Conservation (phyloP, 495 filamentous ascomycete species). For the Aspergillus asperescens region DNA sequence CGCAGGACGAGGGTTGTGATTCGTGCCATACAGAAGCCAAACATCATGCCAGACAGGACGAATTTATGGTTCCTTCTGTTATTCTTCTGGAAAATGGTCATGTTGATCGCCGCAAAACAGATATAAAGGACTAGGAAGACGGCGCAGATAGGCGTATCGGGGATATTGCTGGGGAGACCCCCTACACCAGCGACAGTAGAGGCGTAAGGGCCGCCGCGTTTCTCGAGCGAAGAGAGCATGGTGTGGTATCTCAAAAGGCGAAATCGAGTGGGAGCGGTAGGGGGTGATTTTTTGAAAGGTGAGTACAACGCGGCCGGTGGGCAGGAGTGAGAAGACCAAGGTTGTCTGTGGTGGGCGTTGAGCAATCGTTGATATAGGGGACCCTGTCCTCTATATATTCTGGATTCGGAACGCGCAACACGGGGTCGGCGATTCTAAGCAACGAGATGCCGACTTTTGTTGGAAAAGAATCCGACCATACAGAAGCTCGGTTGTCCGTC, state of each 20-base stretch:
- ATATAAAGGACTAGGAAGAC: conserved; percentile 65
- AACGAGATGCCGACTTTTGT: not conserved
- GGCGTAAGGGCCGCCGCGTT: conserved; percentile 35
- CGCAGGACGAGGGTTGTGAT: conserved; percentile 60
- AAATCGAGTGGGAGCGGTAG: no score
- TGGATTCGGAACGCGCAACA: not conserved
- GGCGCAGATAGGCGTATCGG: conserved; percentile 62
- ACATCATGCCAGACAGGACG: conserved; percentile 59
- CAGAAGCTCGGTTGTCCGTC: not conserved
- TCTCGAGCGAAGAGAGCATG: conserved; percentile 10
- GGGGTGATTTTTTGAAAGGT: no score
- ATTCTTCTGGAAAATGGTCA: conserved; percentile 62
- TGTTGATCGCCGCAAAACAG: conserved; percentile 52
- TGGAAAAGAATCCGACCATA: not conserved
- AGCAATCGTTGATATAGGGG: not conserved
- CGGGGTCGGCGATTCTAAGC: not conserved
- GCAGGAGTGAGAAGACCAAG: no score
- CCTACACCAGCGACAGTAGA: conserved; percentile 50
- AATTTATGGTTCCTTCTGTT: conserved; percentile 58
- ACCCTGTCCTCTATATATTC: not conserved
- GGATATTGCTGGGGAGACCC: conserved; percentile 45
- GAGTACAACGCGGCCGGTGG: no score
- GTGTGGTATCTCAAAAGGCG: no score
- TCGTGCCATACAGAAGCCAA: conserved; percentile 76
- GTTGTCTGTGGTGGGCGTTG: no score